phyloP scores from a whole-genome alignment of 495 filamentous ascomycete genomes.

The Corynascus novoguineensis region DNA sequence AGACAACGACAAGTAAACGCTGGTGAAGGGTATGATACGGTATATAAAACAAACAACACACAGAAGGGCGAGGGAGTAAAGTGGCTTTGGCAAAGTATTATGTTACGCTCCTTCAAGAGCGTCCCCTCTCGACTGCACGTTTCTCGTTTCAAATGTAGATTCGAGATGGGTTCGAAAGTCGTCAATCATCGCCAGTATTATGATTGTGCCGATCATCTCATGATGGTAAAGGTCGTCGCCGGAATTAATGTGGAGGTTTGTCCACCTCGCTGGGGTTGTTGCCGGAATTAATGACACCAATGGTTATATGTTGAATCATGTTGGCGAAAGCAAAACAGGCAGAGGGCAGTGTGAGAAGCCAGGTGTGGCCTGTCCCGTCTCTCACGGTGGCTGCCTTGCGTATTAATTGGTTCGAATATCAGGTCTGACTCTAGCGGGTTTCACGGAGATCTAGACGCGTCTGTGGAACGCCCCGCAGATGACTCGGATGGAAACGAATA shows the following conservation, averaged over 20 bases:
- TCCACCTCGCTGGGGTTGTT: slow-evolving; percentile 1
- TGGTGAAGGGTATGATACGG: background rate
- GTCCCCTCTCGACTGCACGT: background rate
- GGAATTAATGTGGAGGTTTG: slow-evolving; percentile 9
- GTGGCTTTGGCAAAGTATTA: background rate
- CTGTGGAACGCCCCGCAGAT: slow-evolving; percentile 12
- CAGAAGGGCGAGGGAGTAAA: background rate
- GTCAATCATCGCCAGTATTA: background rate
- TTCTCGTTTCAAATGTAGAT: background rate
- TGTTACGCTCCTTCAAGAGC: background rate
- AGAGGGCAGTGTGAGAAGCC: background rate
- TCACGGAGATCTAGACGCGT: slow-evolving; percentile 8
- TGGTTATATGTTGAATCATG: background rate
- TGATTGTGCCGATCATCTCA: background rate
- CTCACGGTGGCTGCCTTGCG: background rate
- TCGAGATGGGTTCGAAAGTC: background rate
- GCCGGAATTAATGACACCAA: slow-evolving; percentile 7
- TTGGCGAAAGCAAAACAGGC: background rate
- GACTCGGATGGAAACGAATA: slow-evolving; percentile 15
- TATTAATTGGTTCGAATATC: background rate
- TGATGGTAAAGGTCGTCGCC: background rate
- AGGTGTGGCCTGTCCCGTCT: background rate
- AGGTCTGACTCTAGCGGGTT: background rate
- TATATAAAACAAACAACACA: slow-evolving; percentile 5
- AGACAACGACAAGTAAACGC: background rate